A percentile compares a stretch with the other conserved stretches of the same genome.
Conservation (phyloP, 176 grass and related monocot species). For the Musa beccarii region DNA sequence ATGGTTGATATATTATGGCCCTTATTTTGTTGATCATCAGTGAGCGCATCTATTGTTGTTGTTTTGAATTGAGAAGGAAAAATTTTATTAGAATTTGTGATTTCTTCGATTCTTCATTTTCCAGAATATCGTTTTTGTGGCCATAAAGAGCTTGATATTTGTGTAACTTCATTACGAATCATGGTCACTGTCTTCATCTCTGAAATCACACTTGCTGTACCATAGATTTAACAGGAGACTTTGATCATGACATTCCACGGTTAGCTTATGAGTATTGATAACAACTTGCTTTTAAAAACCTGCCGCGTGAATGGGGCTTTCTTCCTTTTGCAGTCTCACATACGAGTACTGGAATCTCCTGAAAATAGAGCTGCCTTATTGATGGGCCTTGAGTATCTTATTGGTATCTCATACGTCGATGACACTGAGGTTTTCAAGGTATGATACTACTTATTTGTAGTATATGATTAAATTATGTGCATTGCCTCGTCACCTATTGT, state of each 20-base stretch:
- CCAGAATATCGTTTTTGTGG: too few species aligned
- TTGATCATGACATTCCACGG: neutral
- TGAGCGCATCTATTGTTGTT: neutral
- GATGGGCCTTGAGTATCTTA: slow-evolving; percentile 89
- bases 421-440: slow-evolving; percentile 99
- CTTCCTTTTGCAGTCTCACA: slow-evolving; percentile 47
- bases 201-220: too few species aligned
- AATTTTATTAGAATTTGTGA: neutral
- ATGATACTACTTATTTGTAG: slow-evolving; percentile 3
- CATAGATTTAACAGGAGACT: too few species aligned
- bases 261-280: neutral
- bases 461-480: neutral
- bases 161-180: neutral
- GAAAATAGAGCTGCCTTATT: slow-evolving; percentile 75
- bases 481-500: slow-evolving; percentile 4
- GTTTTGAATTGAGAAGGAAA: neutral
- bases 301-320: neutral
- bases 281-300: neutral
- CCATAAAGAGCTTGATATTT: neutral
- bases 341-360: slow-evolving; percentile 69
- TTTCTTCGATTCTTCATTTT: too few species aligned
- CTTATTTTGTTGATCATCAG: neutral
- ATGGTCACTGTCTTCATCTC: too few species aligned
- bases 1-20: too few species aligned
- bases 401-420: slow-evolving; percentile 95